These are phyloP conservation scores for Fonsecaea monophora DNA, from an alignment of 2,329 filamentous ascomycete genomes.

Conservation along the genomic window DNA sequence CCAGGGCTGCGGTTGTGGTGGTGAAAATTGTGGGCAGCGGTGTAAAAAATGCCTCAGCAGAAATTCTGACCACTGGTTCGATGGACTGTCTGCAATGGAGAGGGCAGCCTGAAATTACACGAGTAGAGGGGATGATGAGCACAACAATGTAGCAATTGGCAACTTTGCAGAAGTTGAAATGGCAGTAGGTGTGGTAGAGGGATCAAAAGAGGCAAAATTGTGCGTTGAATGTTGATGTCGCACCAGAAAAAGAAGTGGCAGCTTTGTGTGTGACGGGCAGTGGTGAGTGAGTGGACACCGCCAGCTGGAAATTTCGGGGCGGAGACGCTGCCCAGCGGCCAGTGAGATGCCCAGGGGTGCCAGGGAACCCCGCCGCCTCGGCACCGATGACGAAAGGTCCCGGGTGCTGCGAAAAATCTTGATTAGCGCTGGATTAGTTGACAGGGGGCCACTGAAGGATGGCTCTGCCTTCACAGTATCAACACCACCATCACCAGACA, in stretches of 20 bases:
- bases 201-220: constrained; percentile 11
- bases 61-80: constrained; percentile 14
- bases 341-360: constrained; percentile 1
- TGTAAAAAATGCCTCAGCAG: constrained; percentile 28
- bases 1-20: constrained; percentile 31
- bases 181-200: background rate
- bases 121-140: background rate
- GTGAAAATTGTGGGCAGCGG: constrained; percentile 20
- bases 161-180: background rate
- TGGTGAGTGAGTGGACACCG: constrained; percentile 13
- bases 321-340: constrained; percentile 7
- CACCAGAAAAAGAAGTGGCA: constrained; percentile 21
- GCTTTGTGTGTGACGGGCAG: constrained; percentile 19
- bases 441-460: background rate
- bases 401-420: constrained; percentile 10
- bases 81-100: constrained; percentile 1
- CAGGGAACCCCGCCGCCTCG: constrained; percentile 12
- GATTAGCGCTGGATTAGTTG: background rate
- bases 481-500: too few species aligned
- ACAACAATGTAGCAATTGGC: background rate
- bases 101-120: background rate
- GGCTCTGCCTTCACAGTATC: background rate
- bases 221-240: constrained; percentile 21
- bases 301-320: constrained; percentile 23
- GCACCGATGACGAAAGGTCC: constrained; percentile 18